Conservation (phyloP, 176 grass and related monocot species). For the Phoenix dactylifera region DNA sequence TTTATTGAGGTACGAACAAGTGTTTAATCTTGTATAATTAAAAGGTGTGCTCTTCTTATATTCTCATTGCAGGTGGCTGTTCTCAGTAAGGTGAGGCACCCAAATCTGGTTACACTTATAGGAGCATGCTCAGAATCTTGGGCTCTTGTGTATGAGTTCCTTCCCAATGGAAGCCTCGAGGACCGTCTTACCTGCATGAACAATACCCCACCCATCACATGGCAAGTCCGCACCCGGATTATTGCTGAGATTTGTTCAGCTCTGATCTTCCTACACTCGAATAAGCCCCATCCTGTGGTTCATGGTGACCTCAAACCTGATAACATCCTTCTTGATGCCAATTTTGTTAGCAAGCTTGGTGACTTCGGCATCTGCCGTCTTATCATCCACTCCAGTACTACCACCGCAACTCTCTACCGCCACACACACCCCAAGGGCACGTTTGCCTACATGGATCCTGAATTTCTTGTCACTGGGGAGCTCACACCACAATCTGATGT, state of each 20-base stretch:
- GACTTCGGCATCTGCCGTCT: conserved; percentile 54
- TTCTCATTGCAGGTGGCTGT: conserved; percentile 5
- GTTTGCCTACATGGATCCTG: conserved; percentile 56
- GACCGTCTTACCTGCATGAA: conserved; percentile 5
- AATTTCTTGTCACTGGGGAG: conserved; percentile 48
- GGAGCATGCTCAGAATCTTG: conserved; percentile 15
- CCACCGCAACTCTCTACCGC: conserved; percentile 25
- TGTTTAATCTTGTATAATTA: too few species aligned
- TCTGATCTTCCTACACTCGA: conserved; percentile 22
- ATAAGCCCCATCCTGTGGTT: conserved; percentile 14
- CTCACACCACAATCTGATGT: conserved; percentile 55
- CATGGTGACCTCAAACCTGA: conserved; percentile 24
- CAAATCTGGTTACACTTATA: conserved; percentile 24
- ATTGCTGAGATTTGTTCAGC: conserved; percentile 17
- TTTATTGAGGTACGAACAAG: too few species aligned
- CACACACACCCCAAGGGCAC: conserved; percentile 32
- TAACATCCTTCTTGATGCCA: conserved; percentile 6
- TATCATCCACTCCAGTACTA: conserved; percentile 26
- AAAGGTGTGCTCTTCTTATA: too few species aligned
- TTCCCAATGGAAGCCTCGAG: conserved; percentile 26
- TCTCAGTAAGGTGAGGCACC: conserved; percentile 23
- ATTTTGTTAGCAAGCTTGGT: conserved; percentile 41
- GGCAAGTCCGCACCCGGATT: conserved; percentile 18
- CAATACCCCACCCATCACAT: conserved; percentile 4
- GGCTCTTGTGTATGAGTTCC: conserved; percentile 21